Evolutionary conservation across 306 rosid species (phyloP), one percentile per base, ranked within the genome.

Genomic region (Cucurbita argyrosperma): DNA sequence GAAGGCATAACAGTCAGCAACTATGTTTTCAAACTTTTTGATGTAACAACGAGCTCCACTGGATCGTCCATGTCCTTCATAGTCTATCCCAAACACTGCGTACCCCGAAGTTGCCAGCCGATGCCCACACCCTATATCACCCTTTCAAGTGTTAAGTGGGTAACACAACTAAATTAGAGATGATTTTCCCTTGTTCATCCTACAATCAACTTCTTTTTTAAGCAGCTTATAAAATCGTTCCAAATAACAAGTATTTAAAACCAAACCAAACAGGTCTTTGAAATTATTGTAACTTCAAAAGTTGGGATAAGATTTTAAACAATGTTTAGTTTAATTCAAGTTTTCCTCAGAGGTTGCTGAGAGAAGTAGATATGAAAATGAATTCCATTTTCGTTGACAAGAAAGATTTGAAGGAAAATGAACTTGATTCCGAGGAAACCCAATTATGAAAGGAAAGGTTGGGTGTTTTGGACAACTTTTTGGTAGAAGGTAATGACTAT

Each of bases 1-100:
- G 74, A 80, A 80, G 8, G 85, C 66, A 56, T 49, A 71, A 82
- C 90, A 91, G 47, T 94, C 99, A 12, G 78, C 43, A 6, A 94
- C 78, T 43, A 94, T 71, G 77, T 88, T 71, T 0, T 94, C 91
- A 12, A 94, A 94, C 76, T 87, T 91, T 67, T 74, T 78, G 56
- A 91, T 86, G 84, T 84, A 86, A 80, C 96, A 89, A 79, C 96
- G 90, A 51, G 82, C 84, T 49, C 99, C 97, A 47, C 69, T 86
- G 0, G 97, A 94, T 7, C 77, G 84, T 58, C 99, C 97, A 19
- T 94, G 97, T 38, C 99, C 99, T 83, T 94, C 92, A 13, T 83
- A 85, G 55, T 94, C 96, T 1, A 94, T 50, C 0, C 96, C 99
- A 12, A 88, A 89, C 77, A 88, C 99, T 0, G 88, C 96, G 72